These are phyloP conservation scores for Tetrahymena thermophila DNA, from an alignment of 73 alveolate species.

Conservation along the genomic window DNA sequence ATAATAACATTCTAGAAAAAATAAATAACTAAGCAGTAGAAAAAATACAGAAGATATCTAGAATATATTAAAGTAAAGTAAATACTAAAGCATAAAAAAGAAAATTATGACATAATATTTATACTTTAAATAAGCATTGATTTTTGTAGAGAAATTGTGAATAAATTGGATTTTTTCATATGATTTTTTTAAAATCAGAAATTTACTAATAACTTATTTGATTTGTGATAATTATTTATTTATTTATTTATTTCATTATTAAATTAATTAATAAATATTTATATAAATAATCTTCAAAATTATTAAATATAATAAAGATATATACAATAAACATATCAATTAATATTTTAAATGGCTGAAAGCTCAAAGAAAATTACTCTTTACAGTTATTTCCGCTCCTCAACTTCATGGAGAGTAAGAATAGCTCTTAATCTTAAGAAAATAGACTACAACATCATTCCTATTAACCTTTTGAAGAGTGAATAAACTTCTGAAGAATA, in stretches of 20 bases:
- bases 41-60: no score
- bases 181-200: neutral
- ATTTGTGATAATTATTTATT: neutral
- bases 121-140: no score
- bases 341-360: neutral
- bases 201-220: neutral
- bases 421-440: constrained; percentile 58
- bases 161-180: no score
- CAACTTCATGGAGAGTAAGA: constrained; percentile 67
- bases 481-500: constrained; percentile 52
- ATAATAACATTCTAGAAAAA: neutral
- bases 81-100: neutral
- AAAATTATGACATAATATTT: neutral
- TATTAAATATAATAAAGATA: no score
- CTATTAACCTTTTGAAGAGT: constrained; percentile 50
- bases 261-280: no score
- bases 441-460: constrained; percentile 35
- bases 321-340: no score
- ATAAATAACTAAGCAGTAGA: neutral
- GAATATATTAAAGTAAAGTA: neutral
- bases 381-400: constrained; percentile 56
- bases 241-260: no score
- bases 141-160: neutral
- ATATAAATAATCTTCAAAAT: neutral
- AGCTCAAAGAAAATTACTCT: neutral